Evolutionary conservation across 176 grass and related monocot species (phyloP).

Genomic region (Aegilops speltoides): DNA sequence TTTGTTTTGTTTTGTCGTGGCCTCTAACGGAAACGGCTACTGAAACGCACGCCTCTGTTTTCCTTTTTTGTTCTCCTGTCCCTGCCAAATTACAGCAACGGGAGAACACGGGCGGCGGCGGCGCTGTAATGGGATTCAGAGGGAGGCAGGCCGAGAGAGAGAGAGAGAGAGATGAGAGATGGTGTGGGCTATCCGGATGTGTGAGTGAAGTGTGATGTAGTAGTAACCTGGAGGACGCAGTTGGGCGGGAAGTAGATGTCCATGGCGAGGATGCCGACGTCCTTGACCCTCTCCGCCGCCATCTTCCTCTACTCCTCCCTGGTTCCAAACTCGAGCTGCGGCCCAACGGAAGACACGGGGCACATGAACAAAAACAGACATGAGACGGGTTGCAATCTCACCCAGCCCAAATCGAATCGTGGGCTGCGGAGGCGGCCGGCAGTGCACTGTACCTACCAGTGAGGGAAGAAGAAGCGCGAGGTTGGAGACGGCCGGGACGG

Average conservation of each 20-base stretch:
- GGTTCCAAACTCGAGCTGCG: too few relatives aligned
- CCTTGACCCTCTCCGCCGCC: conserved; percentile 45
- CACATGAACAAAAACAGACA: too few relatives aligned
- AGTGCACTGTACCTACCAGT: neutral
- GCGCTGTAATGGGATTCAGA: neutral
- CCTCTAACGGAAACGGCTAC: too few relatives aligned
- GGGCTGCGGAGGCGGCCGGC: neutral
- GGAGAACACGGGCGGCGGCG: neutral
- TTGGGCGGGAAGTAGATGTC: conserved; percentile 92
- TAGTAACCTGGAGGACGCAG: conserved; percentile 82
- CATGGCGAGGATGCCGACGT: conserved; percentile 90
- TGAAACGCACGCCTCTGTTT: neutral
- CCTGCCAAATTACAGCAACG: too few relatives aligned
- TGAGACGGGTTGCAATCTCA: neutral
- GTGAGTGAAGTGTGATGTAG: too few relatives aligned
- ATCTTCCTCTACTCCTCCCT: neutral
- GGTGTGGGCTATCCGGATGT: neutral
- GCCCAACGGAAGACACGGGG: too few relatives aligned
- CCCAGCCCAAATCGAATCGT: too few relatives aligned
- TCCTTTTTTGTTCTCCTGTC: neutral
- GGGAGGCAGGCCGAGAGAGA: too few relatives aligned
- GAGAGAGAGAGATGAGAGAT: neutral
- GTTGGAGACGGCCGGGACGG: neutral
- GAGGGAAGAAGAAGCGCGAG: neutral
- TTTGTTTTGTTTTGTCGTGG: neutral